Evolutionary conservation across 208 protist genomes (phyloP).

Genomic region (Herpetomonas samuelpessoai): DNA sequence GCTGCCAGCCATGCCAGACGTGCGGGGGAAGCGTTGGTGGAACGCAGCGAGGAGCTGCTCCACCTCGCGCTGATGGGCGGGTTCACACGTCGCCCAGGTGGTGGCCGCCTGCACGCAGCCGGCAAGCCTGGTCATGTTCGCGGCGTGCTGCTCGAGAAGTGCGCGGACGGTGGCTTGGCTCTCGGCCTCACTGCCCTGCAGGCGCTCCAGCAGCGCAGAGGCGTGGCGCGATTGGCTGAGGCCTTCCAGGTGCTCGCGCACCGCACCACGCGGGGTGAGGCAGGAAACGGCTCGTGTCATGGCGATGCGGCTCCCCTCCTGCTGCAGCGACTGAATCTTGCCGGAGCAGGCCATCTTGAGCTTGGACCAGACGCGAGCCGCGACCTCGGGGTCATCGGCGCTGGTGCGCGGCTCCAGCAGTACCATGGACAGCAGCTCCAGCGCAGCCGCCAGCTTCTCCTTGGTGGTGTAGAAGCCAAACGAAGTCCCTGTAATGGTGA

Average conservation of each 20-base stretch:
- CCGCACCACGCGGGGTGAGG: slow-evolving; percentile 50
- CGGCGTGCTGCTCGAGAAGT: slow-evolving; percentile 40
- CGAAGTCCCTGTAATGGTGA: slow-evolving; percentile 58
- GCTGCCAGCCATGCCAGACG: not conserved
- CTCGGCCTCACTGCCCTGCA: slow-evolving; percentile 51
- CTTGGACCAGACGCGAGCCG: slow-evolving; percentile 56
- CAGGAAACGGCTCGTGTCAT: slow-evolving; percentile 54
- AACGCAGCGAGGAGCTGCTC: slow-evolving; percentile 44
- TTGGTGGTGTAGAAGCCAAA: slow-evolving; percentile 88
- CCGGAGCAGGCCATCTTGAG: slow-evolving; percentile 66
- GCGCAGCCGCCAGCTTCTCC: slow-evolving; percentile 71
- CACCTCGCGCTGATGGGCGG: slow-evolving; percentile 48
- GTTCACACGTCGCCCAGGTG: slow-evolving; percentile 88
- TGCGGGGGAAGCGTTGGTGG: slow-evolving; percentile 23
- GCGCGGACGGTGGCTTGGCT: slow-evolving; percentile 18
- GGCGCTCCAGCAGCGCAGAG: slow-evolving; percentile 60
- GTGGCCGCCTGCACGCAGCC: slow-evolving; percentile 37
- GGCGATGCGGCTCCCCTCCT: slow-evolving; percentile 68
- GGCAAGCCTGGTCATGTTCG: slow-evolving; percentile 39
- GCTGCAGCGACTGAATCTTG: slow-evolving; percentile 69
- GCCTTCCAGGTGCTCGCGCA: slow-evolving; percentile 77
- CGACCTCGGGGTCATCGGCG: slow-evolving; percentile 61
- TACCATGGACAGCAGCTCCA: slow-evolving; percentile 62
- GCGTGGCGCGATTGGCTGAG: slow-evolving; percentile 61
- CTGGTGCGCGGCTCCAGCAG: slow-evolving; percentile 70